These are phyloP conservation scores for Nymphaea thermarum DNA, from an alignment of 164 flowering plant species.

Conservation along the genomic window DNA sequence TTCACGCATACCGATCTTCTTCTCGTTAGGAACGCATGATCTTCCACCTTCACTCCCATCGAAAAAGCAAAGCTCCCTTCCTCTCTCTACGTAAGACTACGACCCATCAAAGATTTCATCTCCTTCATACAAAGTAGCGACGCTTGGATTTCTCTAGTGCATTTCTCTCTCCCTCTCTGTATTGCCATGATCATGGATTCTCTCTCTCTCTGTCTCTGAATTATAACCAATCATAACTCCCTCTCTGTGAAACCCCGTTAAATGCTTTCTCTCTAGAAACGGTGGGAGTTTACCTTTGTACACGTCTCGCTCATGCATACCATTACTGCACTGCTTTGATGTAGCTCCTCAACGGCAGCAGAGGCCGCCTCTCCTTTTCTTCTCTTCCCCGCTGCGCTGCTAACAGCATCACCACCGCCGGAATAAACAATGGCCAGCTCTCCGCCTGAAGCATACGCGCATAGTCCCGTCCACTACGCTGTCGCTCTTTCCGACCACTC, in stretches of 20 bases:
- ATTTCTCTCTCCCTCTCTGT: too few species aligned
- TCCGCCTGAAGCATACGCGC: constrained; percentile 35
- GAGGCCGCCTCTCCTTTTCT: neutral
- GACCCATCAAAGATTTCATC: too few species aligned
- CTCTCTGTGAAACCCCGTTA: neutral
- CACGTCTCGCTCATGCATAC: neutral
- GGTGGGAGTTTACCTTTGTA: neutral
- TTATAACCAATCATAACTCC: too few species aligned
- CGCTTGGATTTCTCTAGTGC: neutral
- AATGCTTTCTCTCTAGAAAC: neutral
- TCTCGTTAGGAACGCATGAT: neutral
- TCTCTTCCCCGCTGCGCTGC: neutral
- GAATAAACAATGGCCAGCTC: neutral
- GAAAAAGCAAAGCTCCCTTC: neutral
- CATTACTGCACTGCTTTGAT: neutral
- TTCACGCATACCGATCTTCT: neutral
- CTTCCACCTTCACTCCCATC: neutral
- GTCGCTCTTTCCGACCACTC: constrained; percentile 53
- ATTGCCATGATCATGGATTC: too few species aligned
- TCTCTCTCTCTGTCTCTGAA: too few species aligned
- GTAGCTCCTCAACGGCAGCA: neutral
- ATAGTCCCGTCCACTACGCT: constrained; percentile 81
- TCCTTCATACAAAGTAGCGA: too few species aligned
- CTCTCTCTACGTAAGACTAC: neutral
- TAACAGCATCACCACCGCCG: neutral